Conservation (phyloP, 2,329 filamentous ascomycete species). For the Raffaelea arxii region DNA sequence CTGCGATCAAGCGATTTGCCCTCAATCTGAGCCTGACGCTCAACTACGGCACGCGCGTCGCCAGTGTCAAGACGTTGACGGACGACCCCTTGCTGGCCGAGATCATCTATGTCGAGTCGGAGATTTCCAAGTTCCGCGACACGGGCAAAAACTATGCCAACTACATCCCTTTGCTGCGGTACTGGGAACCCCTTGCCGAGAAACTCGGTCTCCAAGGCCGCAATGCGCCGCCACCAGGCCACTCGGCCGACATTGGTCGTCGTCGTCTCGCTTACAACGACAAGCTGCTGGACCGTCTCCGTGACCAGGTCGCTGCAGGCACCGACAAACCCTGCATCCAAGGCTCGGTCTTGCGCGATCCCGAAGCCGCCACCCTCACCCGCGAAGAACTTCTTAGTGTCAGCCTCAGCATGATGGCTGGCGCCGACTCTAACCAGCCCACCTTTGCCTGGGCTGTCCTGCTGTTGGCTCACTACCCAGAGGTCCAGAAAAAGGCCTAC, state of each 20-base stretch:
- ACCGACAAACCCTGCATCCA: constrained; percentile 16
- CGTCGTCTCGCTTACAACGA: constrained; percentile 39
- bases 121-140: constrained; percentile 63
- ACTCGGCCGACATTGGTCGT: constrained; percentile 37
- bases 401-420: constrained; percentile 2
- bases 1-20: constrained; percentile 10
- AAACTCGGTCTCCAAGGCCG: neutral
- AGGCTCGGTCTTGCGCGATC: constrained; percentile 12
- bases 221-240: constrained; percentile 34
- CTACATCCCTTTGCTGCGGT: constrained; percentile 42
- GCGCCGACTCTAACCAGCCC: neutral
- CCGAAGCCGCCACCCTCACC: neutral
- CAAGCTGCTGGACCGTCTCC: constrained; percentile 50
- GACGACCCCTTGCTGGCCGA: constrained; percentile 11
- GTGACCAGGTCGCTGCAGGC: constrained; percentile 14
- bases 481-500: constrained; percentile 59
- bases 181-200: constrained; percentile 25
- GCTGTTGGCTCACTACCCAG: constrained; percentile 53
- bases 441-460: constrained; percentile 56
- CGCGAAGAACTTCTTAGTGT: neutral
- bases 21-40: constrained; percentile 12
- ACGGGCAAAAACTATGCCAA: constrained; percentile 66
- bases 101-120: constrained; percentile 26
- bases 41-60: constrained; percentile 13
- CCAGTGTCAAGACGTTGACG: constrained; percentile 4